Base-by-base conservation (phyloP, 441 rosid genomes). In the Jatropha multifida region DNA sequence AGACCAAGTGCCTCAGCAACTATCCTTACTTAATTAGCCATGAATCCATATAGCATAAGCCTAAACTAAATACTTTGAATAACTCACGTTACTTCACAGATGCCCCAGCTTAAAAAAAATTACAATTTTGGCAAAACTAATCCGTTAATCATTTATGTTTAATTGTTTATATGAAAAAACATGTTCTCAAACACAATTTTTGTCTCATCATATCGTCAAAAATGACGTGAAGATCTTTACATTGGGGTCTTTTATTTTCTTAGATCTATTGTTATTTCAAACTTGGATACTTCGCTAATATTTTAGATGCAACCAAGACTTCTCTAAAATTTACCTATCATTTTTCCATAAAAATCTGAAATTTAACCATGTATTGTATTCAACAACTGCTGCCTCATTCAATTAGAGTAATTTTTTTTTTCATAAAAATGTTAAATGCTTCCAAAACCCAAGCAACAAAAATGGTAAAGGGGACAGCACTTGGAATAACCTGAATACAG, bases 361-460 rank as follows among this genome's bases (percentile, higher is more conserved):
- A 23, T 71, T 46, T 14, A 71, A 42, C 62, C 73, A 38, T 51
- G 15, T 32, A 42, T 23, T 41, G 41, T 56, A 71, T 54, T 37
- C 52, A 38, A 59, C 18, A 2, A 54, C 63, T 9, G 49, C 37
- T 18, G 59, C 59, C 26, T 18, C 26, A n/a, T 71, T 41, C 27
- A 58, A 58, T 70, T 54, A 32, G 52, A 32, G 38, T 49, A 58
- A 17, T 54, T 6, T 32, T 32, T 32, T 54, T 27, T 48, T 51
- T 51, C 72, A 69, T 7, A 69, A 46, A 68, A 26, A 42, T 20
- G 4, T 20, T 41, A 38, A 54, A 69, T 18, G 63, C 73, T 13
- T 55, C 17, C 18, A 15, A 54, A 32, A 8, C 12, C 7, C 49
- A 54, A 69, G 55, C 4, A 17, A 11, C 48, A 48, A 54, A 0